Evolutionary conservation across 352 stramenopile genomes (phyloP), one percentile per base, ranked within the genome.

Genomic region (Phytophthora megakarya): DNA sequence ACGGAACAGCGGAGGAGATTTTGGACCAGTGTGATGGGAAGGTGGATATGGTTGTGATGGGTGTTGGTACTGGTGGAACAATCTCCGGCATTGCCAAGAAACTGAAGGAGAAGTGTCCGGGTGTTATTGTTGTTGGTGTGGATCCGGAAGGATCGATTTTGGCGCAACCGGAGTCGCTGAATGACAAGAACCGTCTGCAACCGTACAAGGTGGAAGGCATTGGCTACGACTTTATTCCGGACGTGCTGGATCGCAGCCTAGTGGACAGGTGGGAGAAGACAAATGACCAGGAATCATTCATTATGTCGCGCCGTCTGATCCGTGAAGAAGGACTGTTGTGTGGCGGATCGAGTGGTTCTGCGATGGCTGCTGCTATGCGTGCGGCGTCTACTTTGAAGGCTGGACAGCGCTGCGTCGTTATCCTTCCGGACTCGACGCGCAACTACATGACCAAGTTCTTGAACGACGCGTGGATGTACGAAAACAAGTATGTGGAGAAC

Each of bases 381-480:
- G 92, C 90, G 18, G 94, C 93, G 3, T 68, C 82, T 15, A 70
- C 63, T 22, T 79, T 98, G 18, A 81, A 82, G 51, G 67, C 83
- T 52, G 95, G 91, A 21, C 90, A 99, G 72, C 89, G 90, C 12
- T 98, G 90, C 65, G 95, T 99, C 8, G 92, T 98, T 11, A 76
- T 99, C 33, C 75, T 99, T 7, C 90, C 95, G 1, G 96, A 99
- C 74, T 97, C 85, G 44, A 97, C 97, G 18, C 81, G 96, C 22
- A 99, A 99, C 80, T 99, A 99, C 90, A 98, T 98, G 95, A 97
- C 84, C 66, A 99, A 99, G 78, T 97, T 97, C 60, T 61, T 98
- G 19, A 96, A 86, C 51, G 94, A 99, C 78, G 81, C 97, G 67
- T 99, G 96, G 96, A 94, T 94, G 86, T 91, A 80, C 49, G 81